phyloP scores from a whole-genome alignment of 805 yeast species.

The Danielozyma ontarioensis region DNA sequence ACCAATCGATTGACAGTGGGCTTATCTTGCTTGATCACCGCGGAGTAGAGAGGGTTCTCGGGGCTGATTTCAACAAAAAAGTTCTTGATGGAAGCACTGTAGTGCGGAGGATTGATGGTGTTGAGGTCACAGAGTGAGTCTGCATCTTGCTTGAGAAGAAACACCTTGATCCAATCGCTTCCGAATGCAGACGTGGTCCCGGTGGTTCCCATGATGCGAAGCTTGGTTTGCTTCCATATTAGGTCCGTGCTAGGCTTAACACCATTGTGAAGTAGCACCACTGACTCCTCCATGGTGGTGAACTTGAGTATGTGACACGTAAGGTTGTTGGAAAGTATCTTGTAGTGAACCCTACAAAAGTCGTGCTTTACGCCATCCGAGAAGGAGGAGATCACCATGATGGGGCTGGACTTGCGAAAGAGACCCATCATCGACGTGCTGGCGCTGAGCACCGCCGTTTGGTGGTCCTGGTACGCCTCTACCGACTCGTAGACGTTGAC shows the following conservation, averaged over 20 bases:
- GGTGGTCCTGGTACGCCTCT: neutral
- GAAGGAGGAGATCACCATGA: conserved; percentile 6
- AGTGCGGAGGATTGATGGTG: neutral
- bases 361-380: conserved; percentile 4
- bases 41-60: conserved; percentile 5
- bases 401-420: conserved; percentile 11
- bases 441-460: neutral
- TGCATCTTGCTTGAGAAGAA: conserved; percentile 3
- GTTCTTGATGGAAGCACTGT: conserved; percentile 5
- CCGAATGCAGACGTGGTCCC: conserved; percentile 15
- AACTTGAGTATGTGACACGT: conserved; percentile 14
- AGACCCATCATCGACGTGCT: neutral
- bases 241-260: conserved; percentile 11
- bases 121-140: conserved; percentile 8
- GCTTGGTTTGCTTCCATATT: conserved; percentile 7
- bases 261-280: conserved; percentile 10
- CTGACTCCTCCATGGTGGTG: neutral
- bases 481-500: neutral
- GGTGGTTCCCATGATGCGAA: conserved; percentile 11
- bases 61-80: conserved; percentile 1
- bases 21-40: conserved; percentile 8
- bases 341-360: conserved; percentile 11
- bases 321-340: conserved; percentile 10
- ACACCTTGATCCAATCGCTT: conserved; percentile 7
- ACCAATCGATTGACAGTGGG: conserved; percentile 7